A percentile compares a stretch with the other conserved stretches of the same genome.
Evolutionary conservation across 2,329 filamentous ascomycete genomes (phyloP).

Genomic region (Paraconiothyrium brasiliense): DNA sequence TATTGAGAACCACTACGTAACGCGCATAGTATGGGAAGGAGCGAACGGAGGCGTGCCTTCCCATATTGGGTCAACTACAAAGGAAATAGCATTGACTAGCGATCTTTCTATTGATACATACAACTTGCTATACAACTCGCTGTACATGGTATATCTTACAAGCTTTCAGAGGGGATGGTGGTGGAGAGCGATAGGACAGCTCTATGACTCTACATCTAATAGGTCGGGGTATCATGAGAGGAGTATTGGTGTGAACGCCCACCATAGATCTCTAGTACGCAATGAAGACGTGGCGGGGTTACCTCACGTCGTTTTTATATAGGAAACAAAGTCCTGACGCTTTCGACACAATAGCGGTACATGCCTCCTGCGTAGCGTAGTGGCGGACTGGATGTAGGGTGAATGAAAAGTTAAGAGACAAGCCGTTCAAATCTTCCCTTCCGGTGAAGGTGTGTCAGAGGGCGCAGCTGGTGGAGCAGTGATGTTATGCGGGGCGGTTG

Average conservation of each 20-base stretch:
- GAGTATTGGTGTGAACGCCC: constrained; percentile 27
- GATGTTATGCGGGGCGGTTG: not conserved
- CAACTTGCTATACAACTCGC: not conserved
- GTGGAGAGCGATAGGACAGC: constrained; percentile 5
- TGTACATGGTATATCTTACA: not conserved
- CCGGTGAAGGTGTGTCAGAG: constrained; percentile 1
- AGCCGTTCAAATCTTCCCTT: not conserved
- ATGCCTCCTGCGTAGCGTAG: not conserved
- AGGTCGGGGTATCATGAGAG: constrained; percentile 46
- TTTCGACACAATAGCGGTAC: not conserved
- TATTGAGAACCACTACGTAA: not conserved
- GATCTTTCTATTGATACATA: not conserved
- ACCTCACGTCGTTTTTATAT: not conserved
- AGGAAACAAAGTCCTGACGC: not conserved
- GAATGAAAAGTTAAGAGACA: not conserved
- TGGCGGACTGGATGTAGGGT: not conserved
- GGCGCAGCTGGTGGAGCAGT: not conserved
- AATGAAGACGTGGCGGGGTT: not conserved
- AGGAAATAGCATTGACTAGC: not conserved
- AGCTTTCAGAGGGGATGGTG: not conserved
- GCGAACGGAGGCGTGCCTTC: not conserved
- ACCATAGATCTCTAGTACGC: not conserved
- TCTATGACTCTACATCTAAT: not conserved
- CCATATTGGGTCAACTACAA: not conserved
- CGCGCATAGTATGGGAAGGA: not conserved